A percentile compares a stretch with the other conserved stretches of the same genome.
Evolutionary conservation across 2,329 filamentous ascomycete genomes (phyloP).

Genomic region (Tolypocladium cylindrosporum): DNA sequence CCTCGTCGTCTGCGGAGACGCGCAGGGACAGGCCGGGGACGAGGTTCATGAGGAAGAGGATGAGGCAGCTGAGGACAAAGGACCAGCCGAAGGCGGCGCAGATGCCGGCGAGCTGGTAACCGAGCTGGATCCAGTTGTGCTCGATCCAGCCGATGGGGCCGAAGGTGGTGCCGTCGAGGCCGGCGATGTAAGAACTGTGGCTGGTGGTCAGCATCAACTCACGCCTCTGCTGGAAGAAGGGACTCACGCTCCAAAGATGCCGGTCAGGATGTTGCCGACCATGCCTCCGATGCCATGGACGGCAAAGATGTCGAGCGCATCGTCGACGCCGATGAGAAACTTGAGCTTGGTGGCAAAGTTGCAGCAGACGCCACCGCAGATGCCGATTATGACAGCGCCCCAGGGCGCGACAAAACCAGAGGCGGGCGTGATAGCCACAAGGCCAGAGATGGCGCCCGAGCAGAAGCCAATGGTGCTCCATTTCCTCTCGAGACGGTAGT

Average conservation of each 20-base stretch:
- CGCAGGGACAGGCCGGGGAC: constrained; percentile 62
- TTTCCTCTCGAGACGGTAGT: constrained; percentile 85
- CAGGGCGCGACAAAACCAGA: constrained; percentile 69
- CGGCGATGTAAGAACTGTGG: constrained; percentile 55
- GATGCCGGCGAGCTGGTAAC: constrained; percentile 61
- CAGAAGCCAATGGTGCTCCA: constrained; percentile 94
- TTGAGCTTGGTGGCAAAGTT: constrained; percentile 84
- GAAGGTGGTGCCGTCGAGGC: constrained; percentile 56
- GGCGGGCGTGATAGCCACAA: constrained; percentile 79
- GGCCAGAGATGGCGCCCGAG: constrained; percentile 76
- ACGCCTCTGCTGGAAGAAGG: neutral
- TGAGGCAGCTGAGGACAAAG: constrained; percentile 57
- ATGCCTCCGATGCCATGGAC: constrained; percentile 82
- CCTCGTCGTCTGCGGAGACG: constrained; percentile 56
- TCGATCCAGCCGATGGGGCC: constrained; percentile 60
- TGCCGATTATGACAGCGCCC: constrained; percentile 47
- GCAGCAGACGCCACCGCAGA: constrained; percentile 54
- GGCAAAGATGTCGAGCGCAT: constrained; percentile 84
- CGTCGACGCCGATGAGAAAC: constrained; percentile 66
- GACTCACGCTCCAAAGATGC: constrained; percentile 60
- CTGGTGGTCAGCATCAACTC: neutral
- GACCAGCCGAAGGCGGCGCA: constrained; percentile 55
- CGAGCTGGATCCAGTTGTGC: constrained; percentile 60
- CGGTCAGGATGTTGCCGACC: constrained; percentile 68
- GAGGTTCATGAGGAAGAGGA: constrained; percentile 61